Conservation (phyloP, 305 asterid genomes). For the Caryopteris hybrid region DNA sequence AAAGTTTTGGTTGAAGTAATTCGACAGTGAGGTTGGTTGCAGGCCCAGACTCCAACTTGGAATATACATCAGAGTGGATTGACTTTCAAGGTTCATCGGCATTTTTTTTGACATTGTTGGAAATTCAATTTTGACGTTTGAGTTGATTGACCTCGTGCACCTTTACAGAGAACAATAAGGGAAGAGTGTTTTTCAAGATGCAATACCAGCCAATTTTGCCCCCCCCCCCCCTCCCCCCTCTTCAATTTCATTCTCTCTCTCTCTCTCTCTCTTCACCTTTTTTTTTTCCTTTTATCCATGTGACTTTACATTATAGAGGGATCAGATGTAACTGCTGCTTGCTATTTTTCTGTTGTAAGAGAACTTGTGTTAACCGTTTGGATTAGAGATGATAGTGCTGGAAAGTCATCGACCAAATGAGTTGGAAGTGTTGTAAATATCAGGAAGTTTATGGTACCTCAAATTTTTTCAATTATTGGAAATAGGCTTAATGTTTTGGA, state of each 20-base stretch:
- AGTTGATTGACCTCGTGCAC: constrained; percentile 29
- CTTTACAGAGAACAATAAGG: constrained; percentile 31
- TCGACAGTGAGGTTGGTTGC: constrained; percentile 20
- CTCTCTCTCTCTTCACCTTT: neutral
- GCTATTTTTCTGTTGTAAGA: constrained; percentile 20
- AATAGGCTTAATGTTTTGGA: neutral
- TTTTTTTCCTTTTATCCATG: neutral
- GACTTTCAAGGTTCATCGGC: constrained; percentile 23
- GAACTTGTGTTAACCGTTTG: constrained; percentile 8
- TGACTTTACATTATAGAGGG: constrained; percentile 17
- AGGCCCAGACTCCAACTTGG: constrained; percentile 23
- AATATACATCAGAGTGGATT: constrained; percentile 15
- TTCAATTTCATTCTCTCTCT: too few species aligned
- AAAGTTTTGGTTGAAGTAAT: constrained; percentile 10
- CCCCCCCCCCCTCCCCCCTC: too few species aligned
- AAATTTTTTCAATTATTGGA: neutral
- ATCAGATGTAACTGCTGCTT: constrained; percentile 11
- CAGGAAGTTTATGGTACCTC: constrained; percentile 1
- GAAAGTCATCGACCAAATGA: constrained; percentile 23
- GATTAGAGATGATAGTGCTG: constrained; percentile 15
- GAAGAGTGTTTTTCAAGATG: constrained; percentile 7
- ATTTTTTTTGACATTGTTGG: constrained; percentile 30
- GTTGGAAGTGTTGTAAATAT: constrained; percentile 38
- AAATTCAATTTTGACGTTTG: constrained; percentile 47
- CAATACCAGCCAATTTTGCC: constrained; percentile 38